phyloP scores from a whole-genome alignment of 768 basidiomycete genomes.

The Amylocystis lapponica region DNA sequence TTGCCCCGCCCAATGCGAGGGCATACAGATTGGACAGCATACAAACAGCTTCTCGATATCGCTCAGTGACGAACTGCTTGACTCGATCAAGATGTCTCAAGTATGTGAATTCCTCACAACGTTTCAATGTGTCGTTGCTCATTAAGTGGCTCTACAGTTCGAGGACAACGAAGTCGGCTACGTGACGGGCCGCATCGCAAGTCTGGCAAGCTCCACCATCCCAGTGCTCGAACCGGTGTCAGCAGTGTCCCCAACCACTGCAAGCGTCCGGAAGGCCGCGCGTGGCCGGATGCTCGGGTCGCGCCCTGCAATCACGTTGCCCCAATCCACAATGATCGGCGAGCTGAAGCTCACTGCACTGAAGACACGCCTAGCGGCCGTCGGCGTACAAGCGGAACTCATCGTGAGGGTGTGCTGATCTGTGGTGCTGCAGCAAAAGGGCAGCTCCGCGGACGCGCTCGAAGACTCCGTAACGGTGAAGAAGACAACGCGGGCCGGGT shows the following conservation, averaged over 20 bases:
- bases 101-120: conserved; percentile 44
- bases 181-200: conserved; percentile 81
- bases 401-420: conserved; percentile 93
- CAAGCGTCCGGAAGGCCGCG: conserved; percentile 12
- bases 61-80: conserved; percentile 83
- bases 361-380: conserved; percentile 68
- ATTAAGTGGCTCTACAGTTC: conserved; percentile 47
- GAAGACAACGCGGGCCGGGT: conserved; percentile 78
- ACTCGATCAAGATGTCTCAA: conserved; percentile 76
- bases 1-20: conserved; percentile 67
- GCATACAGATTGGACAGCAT: conserved; percentile 89
- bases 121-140: not conserved
- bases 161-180: conserved; percentile 97
- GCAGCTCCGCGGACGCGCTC: conserved; percentile 35
- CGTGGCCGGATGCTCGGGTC: conserved; percentile 51
- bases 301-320: conserved; percentile 61
- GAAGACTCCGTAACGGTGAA: conserved; percentile 80
- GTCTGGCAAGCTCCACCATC: conserved; percentile 81
- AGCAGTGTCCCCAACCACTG: conserved; percentile 10
- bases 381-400: conserved; percentile 86
- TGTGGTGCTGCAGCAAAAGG: conserved; percentile 61
- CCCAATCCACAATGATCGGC: conserved; percentile 94
- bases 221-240: conserved; percentile 75
- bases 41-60: conserved; percentile 93
- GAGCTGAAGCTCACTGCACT: conserved; percentile 90